A percentile compares a stretch with the other conserved stretches of the same genome.
Conservation (phyloP, 495 filamentous ascomycete genomes). For the Penicillium odoratum region DNA sequence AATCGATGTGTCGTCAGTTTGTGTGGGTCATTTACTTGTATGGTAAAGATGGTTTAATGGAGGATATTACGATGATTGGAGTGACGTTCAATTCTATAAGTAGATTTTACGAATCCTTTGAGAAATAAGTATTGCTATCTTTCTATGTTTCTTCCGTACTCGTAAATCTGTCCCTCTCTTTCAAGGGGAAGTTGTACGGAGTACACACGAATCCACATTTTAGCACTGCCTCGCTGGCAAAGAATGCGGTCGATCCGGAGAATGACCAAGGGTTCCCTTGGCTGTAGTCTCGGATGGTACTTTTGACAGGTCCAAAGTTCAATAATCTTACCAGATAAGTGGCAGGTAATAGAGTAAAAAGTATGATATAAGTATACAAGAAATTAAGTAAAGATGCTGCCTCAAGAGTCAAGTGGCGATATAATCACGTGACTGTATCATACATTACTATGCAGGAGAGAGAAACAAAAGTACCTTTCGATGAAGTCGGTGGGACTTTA, state of each 20-base stretch:
- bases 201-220: constrained; percentile 17
- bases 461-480: constrained; percentile 1
- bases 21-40: constrained; percentile 17
- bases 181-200: constrained; percentile 1
- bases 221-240: constrained; percentile 22
- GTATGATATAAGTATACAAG: background rate
- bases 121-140: too few species aligned
- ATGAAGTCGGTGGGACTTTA: background rate
- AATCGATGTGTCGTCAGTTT: constrained; percentile 13
- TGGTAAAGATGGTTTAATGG: constrained; percentile 5
- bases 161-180: background rate
- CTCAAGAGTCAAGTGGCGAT: background rate
- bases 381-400: too few species aligned
- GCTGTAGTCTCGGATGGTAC: background rate
- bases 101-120: background rate
- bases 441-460: background rate
- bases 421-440: background rate
- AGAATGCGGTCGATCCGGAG: constrained; percentile 20
- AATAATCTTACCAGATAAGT: too few species aligned
- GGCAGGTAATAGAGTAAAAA: background rate
- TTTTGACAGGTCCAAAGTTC: background rate
- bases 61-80: background rate
- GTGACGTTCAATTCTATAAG: background rate
- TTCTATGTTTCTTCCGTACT: too few species aligned
- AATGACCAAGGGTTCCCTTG: constrained; percentile 16